Percentiles rank a stretch among this genome's conserved stretches.
These are phyloP conservation scores for Murraya koenigii DNA, from an alignment of 345 rosid species.

Conservation along the genomic window DNA sequence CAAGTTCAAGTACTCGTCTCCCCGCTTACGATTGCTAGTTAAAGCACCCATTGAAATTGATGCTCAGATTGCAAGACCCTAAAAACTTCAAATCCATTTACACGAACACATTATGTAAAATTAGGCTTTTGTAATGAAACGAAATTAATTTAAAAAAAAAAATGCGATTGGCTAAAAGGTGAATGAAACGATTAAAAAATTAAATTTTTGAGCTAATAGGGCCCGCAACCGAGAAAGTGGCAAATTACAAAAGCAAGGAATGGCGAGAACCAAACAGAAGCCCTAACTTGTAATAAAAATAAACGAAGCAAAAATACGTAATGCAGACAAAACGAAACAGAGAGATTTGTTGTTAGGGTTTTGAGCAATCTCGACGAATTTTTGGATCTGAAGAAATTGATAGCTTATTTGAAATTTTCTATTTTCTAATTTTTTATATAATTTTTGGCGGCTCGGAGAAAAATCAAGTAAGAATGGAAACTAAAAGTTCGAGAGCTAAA, in stretches of 20 bases:
- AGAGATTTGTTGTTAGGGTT: neutral
- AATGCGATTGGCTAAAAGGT: neutral
- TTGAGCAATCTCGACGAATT: neutral
- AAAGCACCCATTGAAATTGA: slow-evolving; percentile 58
- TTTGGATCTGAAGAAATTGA: neutral
- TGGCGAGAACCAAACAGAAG: neutral
- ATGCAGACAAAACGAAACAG: neutral
- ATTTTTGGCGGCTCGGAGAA: neutral
- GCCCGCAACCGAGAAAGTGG: neutral
- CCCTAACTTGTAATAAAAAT: neutral
- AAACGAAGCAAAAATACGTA: neutral
- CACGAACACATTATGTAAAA: slow-evolving; percentile 7
- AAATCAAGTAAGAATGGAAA: neutral
- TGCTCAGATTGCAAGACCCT: slow-evolving; percentile 29
- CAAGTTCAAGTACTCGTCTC: slow-evolving; percentile 40
- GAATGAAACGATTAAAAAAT: neutral
- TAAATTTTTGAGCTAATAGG: neutral
- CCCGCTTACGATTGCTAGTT: slow-evolving; percentile 60
- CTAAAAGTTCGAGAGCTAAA: no score
- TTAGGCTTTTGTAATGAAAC: neutral
- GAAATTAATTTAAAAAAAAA: neutral
- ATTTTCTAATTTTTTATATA: neutral
- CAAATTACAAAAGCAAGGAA: neutral
- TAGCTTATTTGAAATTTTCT: no score
- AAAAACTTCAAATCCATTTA: slow-evolving; percentile 27